phyloP scores from a whole-genome alignment of 2,329 filamentous ascomycete genomes.

The Fusarium pininemorale region DNA sequence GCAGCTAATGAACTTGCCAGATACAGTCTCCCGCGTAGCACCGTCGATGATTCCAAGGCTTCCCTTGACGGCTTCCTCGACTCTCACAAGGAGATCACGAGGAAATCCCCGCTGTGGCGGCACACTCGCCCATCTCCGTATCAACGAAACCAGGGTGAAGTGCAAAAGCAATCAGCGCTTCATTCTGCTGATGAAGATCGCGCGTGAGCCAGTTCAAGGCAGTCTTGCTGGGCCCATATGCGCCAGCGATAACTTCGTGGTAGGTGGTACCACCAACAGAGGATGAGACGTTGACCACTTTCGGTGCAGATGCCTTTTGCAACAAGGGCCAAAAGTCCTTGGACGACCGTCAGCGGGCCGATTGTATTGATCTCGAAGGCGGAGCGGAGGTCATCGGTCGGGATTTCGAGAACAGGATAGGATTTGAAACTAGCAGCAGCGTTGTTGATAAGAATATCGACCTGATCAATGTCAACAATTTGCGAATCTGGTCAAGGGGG shows the following conservation, averaged over 20 bases:
- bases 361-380: constrained; percentile 57
- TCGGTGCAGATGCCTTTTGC: constrained; percentile 39
- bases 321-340: constrained; percentile 49
- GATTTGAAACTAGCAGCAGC: constrained; percentile 52
- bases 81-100: constrained; percentile 37
- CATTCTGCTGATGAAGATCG: constrained; percentile 43
- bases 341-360: constrained; percentile 47
- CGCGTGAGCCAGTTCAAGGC: constrained; percentile 48
- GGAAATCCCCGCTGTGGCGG: constrained; percentile 47
- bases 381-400: constrained; percentile 47
- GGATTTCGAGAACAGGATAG: constrained; percentile 41
- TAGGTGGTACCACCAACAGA: constrained; percentile 48
- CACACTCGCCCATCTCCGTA: constrained; percentile 44
- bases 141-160: constrained; percentile 53
- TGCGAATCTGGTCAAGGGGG: constrained; percentile 21
- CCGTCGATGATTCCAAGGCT: constrained; percentile 50
- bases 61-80: constrained; percentile 46
- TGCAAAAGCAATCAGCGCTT: constrained; percentile 42
- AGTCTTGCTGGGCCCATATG: constrained; percentile 50
- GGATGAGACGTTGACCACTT: constrained; percentile 50
- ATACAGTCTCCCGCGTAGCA: constrained; percentile 45
- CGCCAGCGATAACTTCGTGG: constrained; percentile 43
- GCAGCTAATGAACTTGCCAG: constrained; percentile 48
- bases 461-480: constrained; percentile 46
- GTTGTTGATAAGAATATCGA: constrained; percentile 64